These are phyloP conservation scores for Rhodotorula diobovata DNA, from an alignment of 768 basidiomycete genomes.

Conservation along the genomic window DNA sequence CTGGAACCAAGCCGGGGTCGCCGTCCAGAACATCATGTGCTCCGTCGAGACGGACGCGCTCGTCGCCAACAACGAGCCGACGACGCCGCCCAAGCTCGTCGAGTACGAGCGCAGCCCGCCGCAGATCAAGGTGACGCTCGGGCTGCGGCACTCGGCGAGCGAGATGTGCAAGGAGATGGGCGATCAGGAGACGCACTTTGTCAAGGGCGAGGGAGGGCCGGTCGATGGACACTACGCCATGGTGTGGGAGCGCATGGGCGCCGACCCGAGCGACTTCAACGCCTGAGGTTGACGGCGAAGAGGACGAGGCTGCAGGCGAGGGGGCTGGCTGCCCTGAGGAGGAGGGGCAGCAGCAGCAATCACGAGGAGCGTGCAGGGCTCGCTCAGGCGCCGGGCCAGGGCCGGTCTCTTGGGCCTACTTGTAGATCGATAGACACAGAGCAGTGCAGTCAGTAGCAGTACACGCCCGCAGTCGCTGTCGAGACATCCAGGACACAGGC, in stretches of 20 bases:
- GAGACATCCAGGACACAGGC: no score
- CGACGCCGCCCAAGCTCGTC: neutral
- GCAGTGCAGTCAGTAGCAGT: no score
- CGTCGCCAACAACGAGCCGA: neutral
- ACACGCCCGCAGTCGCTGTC: neutral
- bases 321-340: no score
- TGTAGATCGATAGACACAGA: no score
- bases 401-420: no score
- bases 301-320: neutral
- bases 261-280: neutral
- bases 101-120: conserved; percentile 33
- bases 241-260: conserved; percentile 1
- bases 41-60: conserved; percentile 13
- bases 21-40: conserved; percentile 38
- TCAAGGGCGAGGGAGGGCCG: neutral
- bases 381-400: no score
- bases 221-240: conserved; percentile 18
- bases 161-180: conserved; percentile 30
- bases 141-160: conserved; percentile 25
- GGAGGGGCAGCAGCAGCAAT: no score
- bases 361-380: no score
- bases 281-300: neutral
- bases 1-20: conserved; percentile 41
- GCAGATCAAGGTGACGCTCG: conserved; percentile 39
- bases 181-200: conserved; percentile 19